These are phyloP conservation scores for Gynandropsis gynandra DNA, from an alignment of 345 rosid genomes.

Conservation along the genomic window DNA sequence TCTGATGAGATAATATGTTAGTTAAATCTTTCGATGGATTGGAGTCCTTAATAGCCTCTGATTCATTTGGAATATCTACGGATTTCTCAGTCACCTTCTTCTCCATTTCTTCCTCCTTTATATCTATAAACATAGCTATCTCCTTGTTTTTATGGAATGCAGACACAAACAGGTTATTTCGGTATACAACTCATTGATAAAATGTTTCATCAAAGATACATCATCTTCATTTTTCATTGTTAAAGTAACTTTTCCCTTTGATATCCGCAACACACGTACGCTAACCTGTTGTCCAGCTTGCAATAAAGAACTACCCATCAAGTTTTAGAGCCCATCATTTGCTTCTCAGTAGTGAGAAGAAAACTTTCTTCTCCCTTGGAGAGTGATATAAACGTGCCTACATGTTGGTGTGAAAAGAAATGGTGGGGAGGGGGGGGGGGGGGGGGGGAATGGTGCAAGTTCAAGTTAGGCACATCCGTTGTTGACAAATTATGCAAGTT, in stretches of 20 bases:
- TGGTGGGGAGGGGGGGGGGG: too few species aligned
- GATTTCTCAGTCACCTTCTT: slow-evolving; percentile 29
- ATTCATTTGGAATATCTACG: slow-evolving; percentile 23
- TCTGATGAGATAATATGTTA: slow-evolving; percentile 19
- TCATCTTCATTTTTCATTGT: slow-evolving; percentile 75
- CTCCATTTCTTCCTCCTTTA: slow-evolving; percentile 50
- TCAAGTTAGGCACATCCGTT: too few species aligned
- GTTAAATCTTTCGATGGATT: slow-evolving; percentile 21
- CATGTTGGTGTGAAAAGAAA: too few species aligned
- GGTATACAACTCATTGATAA: slow-evolving; percentile 53
- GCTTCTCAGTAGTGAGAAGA: slow-evolving; percentile 68
- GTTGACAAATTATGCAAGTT: too few species aligned
- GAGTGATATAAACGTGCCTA: slow-evolving; percentile 75
- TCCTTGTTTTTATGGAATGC: slow-evolving; percentile 74
- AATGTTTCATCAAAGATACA: slow-evolving; percentile 34
- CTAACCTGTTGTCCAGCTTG: slow-evolving; percentile 69
- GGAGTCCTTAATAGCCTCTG: slow-evolving; percentile 30
- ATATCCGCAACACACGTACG: slow-evolving; percentile 56
- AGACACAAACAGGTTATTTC: slow-evolving; percentile 64
- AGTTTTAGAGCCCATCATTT: slow-evolving; percentile 51
- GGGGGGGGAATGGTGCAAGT: too few species aligned
- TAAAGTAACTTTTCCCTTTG: slow-evolving; percentile 73
- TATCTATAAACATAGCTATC: slow-evolving; percentile 64
- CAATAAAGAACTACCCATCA: slow-evolving; percentile 60
- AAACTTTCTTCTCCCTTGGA: slow-evolving; percentile 93